Conservation (phyloP, 2,329 filamentous ascomycete genomes). For the Epichloe aotearoae region DNA sequence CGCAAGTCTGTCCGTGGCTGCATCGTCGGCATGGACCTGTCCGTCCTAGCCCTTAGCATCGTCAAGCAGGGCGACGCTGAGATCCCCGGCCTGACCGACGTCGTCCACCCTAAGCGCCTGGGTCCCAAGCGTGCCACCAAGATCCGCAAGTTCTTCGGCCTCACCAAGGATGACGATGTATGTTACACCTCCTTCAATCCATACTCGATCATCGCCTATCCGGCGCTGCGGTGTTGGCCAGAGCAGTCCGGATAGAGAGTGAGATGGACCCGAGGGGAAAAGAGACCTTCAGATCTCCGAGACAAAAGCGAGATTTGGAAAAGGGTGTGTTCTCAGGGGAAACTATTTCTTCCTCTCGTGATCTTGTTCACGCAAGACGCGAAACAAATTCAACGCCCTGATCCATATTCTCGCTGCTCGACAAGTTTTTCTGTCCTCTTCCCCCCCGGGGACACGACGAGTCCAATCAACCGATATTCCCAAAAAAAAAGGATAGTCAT, state of each 20-base stretch:
- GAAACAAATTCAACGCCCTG: not conserved
- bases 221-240: slow-evolving; percentile 32
- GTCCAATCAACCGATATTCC: not conserved
- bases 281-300: not conserved
- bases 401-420: not conserved
- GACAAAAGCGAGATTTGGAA: not conserved
- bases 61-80: slow-evolving; percentile 97
- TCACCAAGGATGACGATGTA: slow-evolving; percentile 99
- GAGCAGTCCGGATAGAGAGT: slow-evolving; percentile 45
- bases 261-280: slow-evolving; percentile 27
- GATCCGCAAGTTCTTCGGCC: slow-evolving; percentile 98
- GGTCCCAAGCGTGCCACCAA: slow-evolving; percentile 99
- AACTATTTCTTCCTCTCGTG: not conserved
- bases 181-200: slow-evolving; percentile 47
- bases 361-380: not conserved
- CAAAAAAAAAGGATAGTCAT: slow-evolving; percentile 6
- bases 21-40: slow-evolving; percentile 93
- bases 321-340: not conserved
- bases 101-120: slow-evolving; percentile 97
- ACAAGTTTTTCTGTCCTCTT: not conserved
- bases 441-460: slow-evolving; percentile 11
- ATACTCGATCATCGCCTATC: slow-evolving; percentile 58
- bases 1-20: slow-evolving; percentile 97
- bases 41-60: slow-evolving; percentile 85
- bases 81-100: slow-evolving; percentile 92